phyloP scores from a whole-genome alignment of 495 filamentous ascomycete genomes.

The Letharia columbiana region DNA sequence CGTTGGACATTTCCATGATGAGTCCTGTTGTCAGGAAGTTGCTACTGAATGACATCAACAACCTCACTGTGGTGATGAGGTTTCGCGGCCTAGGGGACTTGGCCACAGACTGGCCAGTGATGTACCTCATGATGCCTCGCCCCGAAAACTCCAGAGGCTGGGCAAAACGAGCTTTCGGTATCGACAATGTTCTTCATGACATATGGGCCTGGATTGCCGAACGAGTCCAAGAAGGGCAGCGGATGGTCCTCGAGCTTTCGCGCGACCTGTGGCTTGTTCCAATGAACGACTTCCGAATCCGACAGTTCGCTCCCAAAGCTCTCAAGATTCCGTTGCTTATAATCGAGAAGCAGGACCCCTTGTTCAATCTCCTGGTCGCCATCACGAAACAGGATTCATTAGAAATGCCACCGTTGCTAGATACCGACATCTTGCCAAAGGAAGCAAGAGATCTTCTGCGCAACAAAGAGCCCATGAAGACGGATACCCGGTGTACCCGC shows the following conservation, averaged over 20 bases:
- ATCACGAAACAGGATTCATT: not conserved
- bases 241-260: not conserved
- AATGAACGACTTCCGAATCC: conserved; percentile 6
- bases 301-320: not conserved
- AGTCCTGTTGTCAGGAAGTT: not conserved
- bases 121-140: not conserved
- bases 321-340: conserved; percentile 2
- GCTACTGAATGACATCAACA: not conserved
- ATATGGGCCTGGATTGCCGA: conserved; percentile 19
- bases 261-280: conserved; percentile 17
- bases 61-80: not conserved
- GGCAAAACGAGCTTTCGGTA: too few relatives aligned
- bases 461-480: too few relatives aligned
- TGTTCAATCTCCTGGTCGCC: not conserved
- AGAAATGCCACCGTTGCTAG: not conserved
- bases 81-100: conserved; percentile 12
- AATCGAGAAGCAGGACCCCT: not conserved
- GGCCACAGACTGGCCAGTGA: conserved; percentile 10
- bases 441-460: conserved; percentile 5
- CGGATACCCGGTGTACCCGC: not conserved
- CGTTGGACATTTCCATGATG: conserved; percentile 9
- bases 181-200: conserved; percentile 4
- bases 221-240: not conserved
- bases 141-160: too few relatives aligned
- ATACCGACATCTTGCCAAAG: conserved; percentile 5